phyloP scores from a whole-genome alignment of 306 rosid species.

The Cucurbita ficifolia region DNA sequence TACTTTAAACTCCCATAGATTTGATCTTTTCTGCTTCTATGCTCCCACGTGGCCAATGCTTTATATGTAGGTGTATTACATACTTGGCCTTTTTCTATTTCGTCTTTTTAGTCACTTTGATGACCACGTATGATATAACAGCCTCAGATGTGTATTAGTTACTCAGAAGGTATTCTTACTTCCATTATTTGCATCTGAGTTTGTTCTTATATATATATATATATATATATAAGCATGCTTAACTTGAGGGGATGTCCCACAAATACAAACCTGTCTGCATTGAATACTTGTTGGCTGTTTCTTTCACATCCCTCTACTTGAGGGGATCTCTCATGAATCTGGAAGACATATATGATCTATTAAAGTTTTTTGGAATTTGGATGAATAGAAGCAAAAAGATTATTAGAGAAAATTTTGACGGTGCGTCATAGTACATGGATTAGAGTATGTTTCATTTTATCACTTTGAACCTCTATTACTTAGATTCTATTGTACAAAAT shows the following conservation, averaged over 20 bases:
- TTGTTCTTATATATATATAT: not conserved
- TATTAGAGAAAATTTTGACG: not conserved
- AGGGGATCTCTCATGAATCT: not conserved
- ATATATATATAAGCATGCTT: too few species aligned
- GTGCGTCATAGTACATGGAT: not conserved
- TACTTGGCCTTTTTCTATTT: not conserved
- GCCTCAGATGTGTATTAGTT: not conserved
- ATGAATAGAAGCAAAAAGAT: not conserved
- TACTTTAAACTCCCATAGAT: not conserved
- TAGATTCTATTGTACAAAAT: not conserved
- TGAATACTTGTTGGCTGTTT: too few species aligned
- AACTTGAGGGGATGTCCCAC: too few species aligned
- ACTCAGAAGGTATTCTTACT: not conserved
- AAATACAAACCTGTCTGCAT: too few species aligned
- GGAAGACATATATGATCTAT: not conserved
- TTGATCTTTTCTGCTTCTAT: not conserved
- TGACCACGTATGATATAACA: not conserved
- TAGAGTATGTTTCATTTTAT: not conserved
- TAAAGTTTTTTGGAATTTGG: not conserved
- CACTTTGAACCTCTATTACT: not conserved
- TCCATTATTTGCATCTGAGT: not conserved
- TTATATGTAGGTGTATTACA: not conserved
- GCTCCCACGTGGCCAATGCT: not conserved
- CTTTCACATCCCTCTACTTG: not conserved
- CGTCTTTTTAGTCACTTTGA: not conserved